A percentile compares a stretch with the other conserved stretches of the same genome.
Evolutionary conservation across 1,284 basidiomycete species (phyloP).

Genomic region (Sporisorium graminicola): DNA sequence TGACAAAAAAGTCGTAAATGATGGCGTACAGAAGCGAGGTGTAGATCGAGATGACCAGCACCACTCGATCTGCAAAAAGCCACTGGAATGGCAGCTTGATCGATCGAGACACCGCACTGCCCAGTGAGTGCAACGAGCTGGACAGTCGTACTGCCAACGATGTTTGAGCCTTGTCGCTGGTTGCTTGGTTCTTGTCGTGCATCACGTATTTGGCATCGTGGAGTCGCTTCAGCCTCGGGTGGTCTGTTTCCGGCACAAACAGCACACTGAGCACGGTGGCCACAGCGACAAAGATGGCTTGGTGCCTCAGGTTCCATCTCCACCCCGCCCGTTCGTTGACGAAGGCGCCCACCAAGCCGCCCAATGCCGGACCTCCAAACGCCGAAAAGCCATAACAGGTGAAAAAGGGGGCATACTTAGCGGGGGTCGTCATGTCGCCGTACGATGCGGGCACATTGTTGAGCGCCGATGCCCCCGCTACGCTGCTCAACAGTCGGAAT

Average conservation of each 20-base stretch:
- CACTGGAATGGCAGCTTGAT: conserved; percentile 42
- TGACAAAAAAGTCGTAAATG: conserved; percentile 53
- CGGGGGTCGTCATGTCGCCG: conserved; percentile 35
- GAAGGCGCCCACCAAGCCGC: conserved; percentile 37
- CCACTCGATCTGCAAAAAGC: conserved; percentile 39
- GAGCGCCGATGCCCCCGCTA: conserved; percentile 41
- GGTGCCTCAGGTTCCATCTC: conserved; percentile 50
- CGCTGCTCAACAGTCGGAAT: conserved; percentile 64
- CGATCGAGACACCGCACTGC: conserved; percentile 6
- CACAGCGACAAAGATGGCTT: conserved; percentile 49
- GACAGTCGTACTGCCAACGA: neutral
- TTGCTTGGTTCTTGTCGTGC: neutral
- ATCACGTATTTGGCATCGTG: conserved; percentile 30
- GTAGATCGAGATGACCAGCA: conserved; percentile 47
- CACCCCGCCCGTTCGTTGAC: conserved; percentile 45
- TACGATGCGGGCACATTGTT: conserved; percentile 52
- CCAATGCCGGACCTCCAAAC: conserved; percentile 39
- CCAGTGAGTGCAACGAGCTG: conserved; percentile 10
- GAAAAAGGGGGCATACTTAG: conserved; percentile 25
- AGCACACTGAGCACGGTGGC: conserved; percentile 35
- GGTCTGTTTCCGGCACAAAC: conserved; percentile 47
- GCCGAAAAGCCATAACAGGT: conserved; percentile 46
- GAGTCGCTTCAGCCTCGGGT: conserved; percentile 30
- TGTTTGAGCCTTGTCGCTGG: neutral
- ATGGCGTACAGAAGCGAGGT: conserved; percentile 47